A percentile compares a stretch with the other conserved stretches of the same genome.
phyloP scores from a whole-genome alignment of 2,329 filamentous ascomycete genomes.

The Ascochyta viciae-villosae region DNA sequence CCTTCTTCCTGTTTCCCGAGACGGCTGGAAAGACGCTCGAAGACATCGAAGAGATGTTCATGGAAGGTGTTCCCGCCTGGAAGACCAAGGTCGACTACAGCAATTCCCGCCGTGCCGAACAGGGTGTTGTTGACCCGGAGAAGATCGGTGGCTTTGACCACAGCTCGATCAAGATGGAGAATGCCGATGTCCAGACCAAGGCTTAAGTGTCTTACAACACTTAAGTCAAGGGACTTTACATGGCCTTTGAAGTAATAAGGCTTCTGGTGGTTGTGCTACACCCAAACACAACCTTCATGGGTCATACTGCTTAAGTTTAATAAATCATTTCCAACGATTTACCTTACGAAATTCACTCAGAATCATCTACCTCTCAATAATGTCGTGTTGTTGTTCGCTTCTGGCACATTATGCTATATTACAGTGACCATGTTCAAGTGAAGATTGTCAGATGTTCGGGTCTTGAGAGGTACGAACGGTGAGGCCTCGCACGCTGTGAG shows the following conservation, averaged over 20 bases:
- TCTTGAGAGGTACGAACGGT: not conserved
- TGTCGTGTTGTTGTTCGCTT: too few relatives aligned
- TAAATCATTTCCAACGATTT: not conserved
- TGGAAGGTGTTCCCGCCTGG: conserved; percentile 64
- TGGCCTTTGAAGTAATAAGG: too few relatives aligned
- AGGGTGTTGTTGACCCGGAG: conserved; percentile 35
- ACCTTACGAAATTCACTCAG: not conserved
- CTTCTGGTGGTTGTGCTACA: not conserved
- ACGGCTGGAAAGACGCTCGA: conserved; percentile 78
- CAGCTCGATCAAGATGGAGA: conserved; percentile 15
- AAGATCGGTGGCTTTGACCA: conserved; percentile 23
- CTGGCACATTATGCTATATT: too few relatives aligned
- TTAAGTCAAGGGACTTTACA: not conserved
- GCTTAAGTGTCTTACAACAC: not conserved
- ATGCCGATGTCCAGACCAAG: conserved; percentile 6
- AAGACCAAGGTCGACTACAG: conserved; percentile 49
- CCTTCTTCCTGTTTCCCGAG: conserved; percentile 70
- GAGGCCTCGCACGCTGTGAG: too few relatives aligned
- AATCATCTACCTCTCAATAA: too few relatives aligned
- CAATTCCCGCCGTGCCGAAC: conserved; percentile 31
- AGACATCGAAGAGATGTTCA: conserved; percentile 78
- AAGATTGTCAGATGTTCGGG: not conserved
- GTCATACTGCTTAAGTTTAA: not conserved
- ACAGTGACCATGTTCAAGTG: too few relatives aligned
- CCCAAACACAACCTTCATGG: not conserved